A percentile compares a stretch with the other conserved stretches of the same genome.
Conservation (phyloP, 2,329 filamentous ascomycete species). For the Colletotrichum orbiculare region DNA sequence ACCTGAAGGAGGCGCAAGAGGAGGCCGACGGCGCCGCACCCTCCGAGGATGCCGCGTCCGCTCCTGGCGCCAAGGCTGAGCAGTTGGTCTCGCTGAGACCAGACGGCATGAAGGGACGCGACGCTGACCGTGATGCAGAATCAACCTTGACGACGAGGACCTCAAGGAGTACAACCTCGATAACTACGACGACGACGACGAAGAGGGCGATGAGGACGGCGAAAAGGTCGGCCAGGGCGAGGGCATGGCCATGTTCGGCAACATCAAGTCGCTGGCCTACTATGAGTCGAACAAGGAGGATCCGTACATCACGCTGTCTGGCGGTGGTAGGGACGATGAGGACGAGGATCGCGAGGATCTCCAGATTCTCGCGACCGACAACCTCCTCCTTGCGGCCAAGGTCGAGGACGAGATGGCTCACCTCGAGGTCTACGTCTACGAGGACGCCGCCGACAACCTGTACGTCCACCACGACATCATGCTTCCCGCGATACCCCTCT, state of each 20-base stretch:
- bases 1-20: conserved; percentile 76
- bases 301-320: conserved; percentile 88
- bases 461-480: conserved; percentile 99
- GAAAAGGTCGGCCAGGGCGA: conserved; percentile 64
- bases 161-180: conserved; percentile 97
- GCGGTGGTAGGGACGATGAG: conserved; percentile 77
- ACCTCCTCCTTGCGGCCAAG: conserved; percentile 90
- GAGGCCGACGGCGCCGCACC: conserved; percentile 43
- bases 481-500: conserved; percentile 95
- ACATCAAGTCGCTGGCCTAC: conserved; percentile 92
- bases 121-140: conserved; percentile 49
- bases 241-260: conserved; percentile 92
- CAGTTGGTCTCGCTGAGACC: conserved; percentile 43
- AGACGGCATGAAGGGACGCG: neutral
- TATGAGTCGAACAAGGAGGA: conserved; percentile 95
- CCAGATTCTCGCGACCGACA: conserved; percentile 92
- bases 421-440: conserved; percentile 96
- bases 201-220: conserved; percentile 63
- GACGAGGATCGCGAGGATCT: conserved; percentile 94
- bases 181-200: conserved; percentile 92
- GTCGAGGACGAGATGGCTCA: conserved; percentile 98
- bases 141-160: conserved; percentile 81
- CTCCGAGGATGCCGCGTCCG: conserved; percentile 43
- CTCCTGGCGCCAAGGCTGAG: conserved; percentile 36
- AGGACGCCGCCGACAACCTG: conserved; percentile 93